Conservation (phyloP, 1,284 basidiomycete genomes). For the Puccinia polysora region DNA sequence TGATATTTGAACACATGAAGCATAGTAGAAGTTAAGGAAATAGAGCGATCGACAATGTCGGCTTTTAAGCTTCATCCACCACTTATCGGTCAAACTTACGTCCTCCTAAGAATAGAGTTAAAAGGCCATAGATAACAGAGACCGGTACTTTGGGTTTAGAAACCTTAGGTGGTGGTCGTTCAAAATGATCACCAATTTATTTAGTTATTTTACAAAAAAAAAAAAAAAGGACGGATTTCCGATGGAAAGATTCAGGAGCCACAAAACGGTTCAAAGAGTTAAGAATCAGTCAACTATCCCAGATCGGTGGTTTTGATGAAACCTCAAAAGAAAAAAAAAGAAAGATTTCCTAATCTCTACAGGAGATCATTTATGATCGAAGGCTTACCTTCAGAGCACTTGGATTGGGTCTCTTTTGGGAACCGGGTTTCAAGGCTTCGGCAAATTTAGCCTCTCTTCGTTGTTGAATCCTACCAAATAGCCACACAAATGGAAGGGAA, state of each 20-base stretch:
- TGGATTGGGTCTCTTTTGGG: not conserved
- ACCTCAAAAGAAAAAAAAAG: not conserved
- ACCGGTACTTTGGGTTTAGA: slow-evolving; percentile 1
- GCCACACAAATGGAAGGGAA: not conserved
- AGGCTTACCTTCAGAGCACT: not conserved
- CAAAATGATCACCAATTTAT: not conserved
- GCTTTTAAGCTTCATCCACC: too few relatives aligned
- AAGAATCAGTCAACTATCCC: too few relatives aligned
- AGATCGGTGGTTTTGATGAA: not conserved
- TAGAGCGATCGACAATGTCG: too few relatives aligned
- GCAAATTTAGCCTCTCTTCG: slow-evolving; percentile 28
- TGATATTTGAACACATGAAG: too few relatives aligned
- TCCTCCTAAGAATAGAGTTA: slow-evolving; percentile 18
- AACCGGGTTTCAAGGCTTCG: slow-evolving; percentile 4
- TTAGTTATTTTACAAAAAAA: too few relatives aligned
- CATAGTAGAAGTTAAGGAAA: too few relatives aligned
- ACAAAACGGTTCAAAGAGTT: too few relatives aligned
- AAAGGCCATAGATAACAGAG: slow-evolving; percentile 21
- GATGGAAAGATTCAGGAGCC: too few relatives aligned
- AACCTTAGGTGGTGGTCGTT: not conserved
- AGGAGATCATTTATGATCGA: not conserved
- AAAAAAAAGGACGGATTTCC: too few relatives aligned
- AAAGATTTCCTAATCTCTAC: not conserved
- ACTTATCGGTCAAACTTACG: slow-evolving; percentile 6
- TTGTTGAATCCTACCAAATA: slow-evolving; percentile 17